Evolutionary conservation across 192 early-diverging fungal genomes (phyloP), one percentile per base, ranked within the genome.

Genomic region (Backusella luteola): DNA sequence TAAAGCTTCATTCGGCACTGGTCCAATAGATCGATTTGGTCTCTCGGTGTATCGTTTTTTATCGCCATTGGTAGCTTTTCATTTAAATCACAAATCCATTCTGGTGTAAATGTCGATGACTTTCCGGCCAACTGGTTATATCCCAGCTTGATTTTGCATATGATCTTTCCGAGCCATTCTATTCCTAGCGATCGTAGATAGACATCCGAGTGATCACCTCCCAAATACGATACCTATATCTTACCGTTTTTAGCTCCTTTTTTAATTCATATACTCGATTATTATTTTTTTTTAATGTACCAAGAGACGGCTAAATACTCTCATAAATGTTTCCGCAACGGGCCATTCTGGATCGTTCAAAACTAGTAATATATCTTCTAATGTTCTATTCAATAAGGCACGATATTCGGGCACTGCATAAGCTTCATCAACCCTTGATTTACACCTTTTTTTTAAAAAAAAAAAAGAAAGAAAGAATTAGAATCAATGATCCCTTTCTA

Each of bases 281-380:
- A 0, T 29, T n/a, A n/a, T 26, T 26, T 66, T 74, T 26, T 23
- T 26, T 4, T 19, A 3, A 75, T 78, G 75, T 81, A 94, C 89
- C 83, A 96, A 84, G 7, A 94, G 84, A 41, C 87, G 88, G 42
- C 89, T 91, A 52, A 93, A 91, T 11, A 93, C 77, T 32, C 87
- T 79, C 5, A 94, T 71, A 53, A 92, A 87, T 15, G 94, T 74
- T 67, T 95, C 94, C 0, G 97, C 94, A 6, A 86, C 91, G 0
- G 97, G 97, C 97, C 97, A 98, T 46, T 97, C 95, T 3, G 96
- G 95, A 17, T 92, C 90, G 21, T 91, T 88, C 42, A 96, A 80
- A 1, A 96, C 87, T 4, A 79, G 76, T 35, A 96, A 74, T 0
- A 93, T 80, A 82, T 98, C 95, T 15, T 89, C 82, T 34, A 97